Base-by-base conservation (phyloP, 495 filamentous ascomycete genomes). In the Penicillium odoratum region DNA sequence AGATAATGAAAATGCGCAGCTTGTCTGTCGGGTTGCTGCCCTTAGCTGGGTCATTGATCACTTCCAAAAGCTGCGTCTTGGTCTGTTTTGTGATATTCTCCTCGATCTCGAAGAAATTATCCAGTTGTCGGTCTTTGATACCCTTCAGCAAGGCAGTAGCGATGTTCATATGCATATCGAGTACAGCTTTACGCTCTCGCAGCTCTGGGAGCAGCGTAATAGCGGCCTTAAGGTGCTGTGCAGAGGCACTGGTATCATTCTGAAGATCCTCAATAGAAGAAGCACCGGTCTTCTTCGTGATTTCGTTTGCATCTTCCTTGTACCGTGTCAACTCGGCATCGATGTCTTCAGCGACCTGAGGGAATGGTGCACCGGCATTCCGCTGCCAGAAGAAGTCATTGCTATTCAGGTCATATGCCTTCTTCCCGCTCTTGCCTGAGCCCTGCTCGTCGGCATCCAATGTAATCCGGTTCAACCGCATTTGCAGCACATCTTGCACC, bases 131-230 rank as follows among this genome's bases (percentile, higher is more conserved):
- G 60, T 93, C 92, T 71, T 97, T 95, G 70, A 97, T 94, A 2
- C 92, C 92, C 60, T 89, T 89, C 47, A 96, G 74, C 7, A 96
- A 72, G 15, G 89, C 86, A 8, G 90, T 91, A n/a, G 91, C 83
- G 55, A 97, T 97, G 69, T 96, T 97, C 95, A 99, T 99, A 72
- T 99, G 95, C 91, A 97, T 98, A 67, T 97, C 93, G 11, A 99
- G 81, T 16, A 86, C 83, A 3, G 88, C 87, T 71, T 99, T 99
- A 55, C 94, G 85, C 64, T 97, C 94, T 43, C 91, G 85, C 51
- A 99, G 75, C 69, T 98, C 93, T 2, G 95, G 95, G 15, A 99
- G 81, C 1, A 93, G 81, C 0, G 92, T 95, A 52, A 99, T 96
- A 16, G 92, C 95, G 11, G 91, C 90, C 73, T 98, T 98, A 16